A percentile compares a stretch with the other conserved stretches of the same genome.
Conservation (phyloP, 208 protist genomes). For the Strigomonas oncopelti region DNA sequence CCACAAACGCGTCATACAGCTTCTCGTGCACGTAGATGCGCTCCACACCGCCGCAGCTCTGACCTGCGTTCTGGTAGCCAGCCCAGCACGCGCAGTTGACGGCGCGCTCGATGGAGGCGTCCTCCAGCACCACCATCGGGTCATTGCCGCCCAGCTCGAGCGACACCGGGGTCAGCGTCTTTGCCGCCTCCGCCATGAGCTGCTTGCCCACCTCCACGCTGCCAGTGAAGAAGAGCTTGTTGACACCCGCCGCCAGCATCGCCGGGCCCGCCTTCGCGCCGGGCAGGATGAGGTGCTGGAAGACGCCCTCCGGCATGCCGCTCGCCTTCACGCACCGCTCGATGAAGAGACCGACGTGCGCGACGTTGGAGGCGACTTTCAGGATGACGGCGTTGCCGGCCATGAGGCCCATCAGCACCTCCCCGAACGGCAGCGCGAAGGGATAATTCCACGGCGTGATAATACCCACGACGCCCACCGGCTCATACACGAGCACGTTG, state of each 20-base stretch:
- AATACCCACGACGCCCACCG: conserved; percentile 79
- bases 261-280: conserved; percentile 55
- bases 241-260: conserved; percentile 61
- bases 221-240: conserved; percentile 88
- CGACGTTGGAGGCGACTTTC: conserved; percentile 65
- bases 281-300: conserved; percentile 50
- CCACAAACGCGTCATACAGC: conserved; percentile 71
- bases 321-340: conserved; percentile 67
- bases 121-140: conserved; percentile 71
- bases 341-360: conserved; percentile 62
- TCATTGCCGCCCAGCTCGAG: conserved; percentile 88
- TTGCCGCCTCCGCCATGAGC: conserved; percentile 51
- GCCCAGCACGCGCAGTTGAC: conserved; percentile 69
- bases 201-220: conserved; percentile 50
- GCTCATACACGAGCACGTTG: conserved; percentile 72
- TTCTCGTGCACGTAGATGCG: conserved; percentile 68
- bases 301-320: conserved; percentile 66
- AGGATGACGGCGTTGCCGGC: conserved; percentile 76
- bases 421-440: conserved; percentile 79
- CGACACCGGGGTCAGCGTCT: conserved; percentile 67
- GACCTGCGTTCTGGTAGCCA: conserved; percentile 82
- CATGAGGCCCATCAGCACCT: conserved; percentile 81
- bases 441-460: conserved; percentile 89
- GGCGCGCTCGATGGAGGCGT: conserved; percentile 72
- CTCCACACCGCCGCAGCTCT: conserved; percentile 76